Conservation (phyloP, 768 basidiomycete genomes). For the Porphyrellus cyaneotinctus region DNA sequence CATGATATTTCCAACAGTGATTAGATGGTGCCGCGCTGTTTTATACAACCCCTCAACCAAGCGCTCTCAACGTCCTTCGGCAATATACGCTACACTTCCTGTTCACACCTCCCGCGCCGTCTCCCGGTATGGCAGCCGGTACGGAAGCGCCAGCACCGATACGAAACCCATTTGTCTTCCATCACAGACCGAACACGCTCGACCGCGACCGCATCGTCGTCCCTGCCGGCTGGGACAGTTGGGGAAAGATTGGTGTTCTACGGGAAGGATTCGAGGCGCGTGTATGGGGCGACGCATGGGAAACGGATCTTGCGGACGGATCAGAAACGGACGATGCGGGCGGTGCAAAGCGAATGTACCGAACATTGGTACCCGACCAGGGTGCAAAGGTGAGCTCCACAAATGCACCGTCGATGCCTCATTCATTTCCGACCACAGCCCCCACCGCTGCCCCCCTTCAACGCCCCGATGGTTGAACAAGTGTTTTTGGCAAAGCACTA, state of each 20-base stretch:
- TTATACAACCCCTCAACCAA: constrained; percentile 81
- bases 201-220: constrained; percentile 91
- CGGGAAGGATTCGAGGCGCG: constrained; percentile 89
- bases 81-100: constrained; percentile 75
- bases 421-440: constrained; percentile 38
- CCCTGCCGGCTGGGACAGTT: constrained; percentile 96
- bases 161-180: constrained; percentile 83
- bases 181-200: constrained; percentile 82
- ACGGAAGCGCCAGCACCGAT: constrained; percentile 43
- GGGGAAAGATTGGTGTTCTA: constrained; percentile 91
- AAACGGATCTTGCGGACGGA: constrained; percentile 57
- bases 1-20: background rate
- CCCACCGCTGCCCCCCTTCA: constrained; percentile 67
- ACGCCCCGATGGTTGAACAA: constrained; percentile 83
- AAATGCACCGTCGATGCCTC: background rate
- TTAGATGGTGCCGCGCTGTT: constrained; percentile 89
- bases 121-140: constrained; percentile 32
- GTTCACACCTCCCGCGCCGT: constrained; percentile 60
- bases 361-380: constrained; percentile 68
- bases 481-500: constrained; percentile 87
- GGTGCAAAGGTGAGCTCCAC: constrained; percentile 56
- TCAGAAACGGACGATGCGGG: constrained; percentile 37
- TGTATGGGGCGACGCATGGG: constrained; percentile 76
- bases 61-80: constrained; percentile 69
- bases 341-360: constrained; percentile 67